These are phyloP conservation scores for Cercospora berteroae DNA, from an alignment of 2,329 filamentous ascomycete species.

Conservation along the genomic window DNA sequence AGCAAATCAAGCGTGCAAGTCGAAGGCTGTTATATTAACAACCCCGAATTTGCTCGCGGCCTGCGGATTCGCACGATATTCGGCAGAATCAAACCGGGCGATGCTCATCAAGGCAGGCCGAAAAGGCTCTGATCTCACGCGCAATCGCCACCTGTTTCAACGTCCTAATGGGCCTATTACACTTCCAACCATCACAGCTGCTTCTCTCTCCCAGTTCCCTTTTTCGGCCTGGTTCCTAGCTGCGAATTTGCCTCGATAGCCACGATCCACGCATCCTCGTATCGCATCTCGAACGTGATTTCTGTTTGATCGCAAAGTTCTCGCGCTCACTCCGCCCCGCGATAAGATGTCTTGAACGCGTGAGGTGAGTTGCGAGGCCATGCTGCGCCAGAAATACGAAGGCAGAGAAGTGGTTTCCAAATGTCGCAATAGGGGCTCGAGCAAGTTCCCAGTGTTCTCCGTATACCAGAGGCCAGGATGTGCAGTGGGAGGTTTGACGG, in stretches of 20 bases:
- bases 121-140: background rate
- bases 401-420: slow-evolving; percentile 85
- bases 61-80: too few relatives aligned
- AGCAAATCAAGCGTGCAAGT: too few relatives aligned
- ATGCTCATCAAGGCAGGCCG: background rate
- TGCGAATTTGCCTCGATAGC: slow-evolving; percentile 48
- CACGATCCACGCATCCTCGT: slow-evolving; percentile 76
- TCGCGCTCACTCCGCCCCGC: slow-evolving; percentile 77
- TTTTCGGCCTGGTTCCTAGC: slow-evolving; percentile 38
- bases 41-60: too few relatives aligned
- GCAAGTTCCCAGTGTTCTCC: slow-evolving; percentile 51
- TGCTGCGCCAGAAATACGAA: slow-evolving; percentile 89
- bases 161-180: slow-evolving; percentile 59
- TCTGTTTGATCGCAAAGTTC: slow-evolving; percentile 74
- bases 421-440: slow-evolving; percentile 66
- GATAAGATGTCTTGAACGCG: slow-evolving; percentile 81
- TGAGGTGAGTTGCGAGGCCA: slow-evolving; percentile 72
- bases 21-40: too few relatives aligned
- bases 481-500: slow-evolving; percentile 59
- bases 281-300: slow-evolving; percentile 74
- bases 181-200: slow-evolving; percentile 89
- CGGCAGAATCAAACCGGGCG: background rate
- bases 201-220: slow-evolving; percentile 79
- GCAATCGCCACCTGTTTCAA: slow-evolving; percentile 3
- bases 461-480: slow-evolving; percentile 61